Percentiles rank a stretch among this genome's conserved stretches.
These are phyloP conservation scores for Barnettozyma californica DNA, from an alignment of 805 yeast species.

Conservation along the genomic window DNA sequence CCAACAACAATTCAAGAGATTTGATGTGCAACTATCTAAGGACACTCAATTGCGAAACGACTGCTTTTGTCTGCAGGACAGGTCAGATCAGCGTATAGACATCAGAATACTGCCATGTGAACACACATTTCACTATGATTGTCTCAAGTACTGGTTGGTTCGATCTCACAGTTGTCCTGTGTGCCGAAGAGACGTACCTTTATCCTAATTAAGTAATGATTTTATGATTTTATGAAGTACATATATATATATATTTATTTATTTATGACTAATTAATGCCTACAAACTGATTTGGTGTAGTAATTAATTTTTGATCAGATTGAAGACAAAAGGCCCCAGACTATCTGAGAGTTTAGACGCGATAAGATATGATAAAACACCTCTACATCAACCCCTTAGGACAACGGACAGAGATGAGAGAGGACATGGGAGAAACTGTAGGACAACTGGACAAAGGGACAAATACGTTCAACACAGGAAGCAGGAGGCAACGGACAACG, in stretches of 20 bases:
- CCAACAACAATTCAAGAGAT: constrained; percentile 6
- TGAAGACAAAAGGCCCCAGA: too few species aligned
- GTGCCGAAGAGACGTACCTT: constrained; percentile 11
- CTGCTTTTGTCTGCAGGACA: constrained; percentile 18
- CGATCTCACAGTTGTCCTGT: constrained; percentile 21
- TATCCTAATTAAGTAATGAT: neutral
- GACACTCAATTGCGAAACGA: constrained; percentile 5
- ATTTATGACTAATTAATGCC: neutral
- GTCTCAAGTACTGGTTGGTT: constrained; percentile 22
- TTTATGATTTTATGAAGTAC: too few species aligned
- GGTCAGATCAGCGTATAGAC: constrained; percentile 6
- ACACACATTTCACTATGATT: constrained; percentile 21
- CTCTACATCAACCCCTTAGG: too few species aligned
- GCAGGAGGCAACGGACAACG: too few species aligned
- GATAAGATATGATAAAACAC: too few species aligned
- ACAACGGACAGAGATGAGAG: too few species aligned
- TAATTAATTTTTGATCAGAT: too few species aligned
- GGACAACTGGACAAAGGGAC: too few species aligned
- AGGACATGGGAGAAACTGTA: too few species aligned
- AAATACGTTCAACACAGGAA: too few species aligned
- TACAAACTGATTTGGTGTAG: too few species aligned
- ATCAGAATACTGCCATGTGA: constrained; percentile 11
- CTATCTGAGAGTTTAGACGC: too few species aligned
- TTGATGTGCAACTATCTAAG: neutral
- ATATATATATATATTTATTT: neutral